Conservation (phyloP, 495 filamentous ascomycete genomes). For the Penicillium simplicissimum region DNA sequence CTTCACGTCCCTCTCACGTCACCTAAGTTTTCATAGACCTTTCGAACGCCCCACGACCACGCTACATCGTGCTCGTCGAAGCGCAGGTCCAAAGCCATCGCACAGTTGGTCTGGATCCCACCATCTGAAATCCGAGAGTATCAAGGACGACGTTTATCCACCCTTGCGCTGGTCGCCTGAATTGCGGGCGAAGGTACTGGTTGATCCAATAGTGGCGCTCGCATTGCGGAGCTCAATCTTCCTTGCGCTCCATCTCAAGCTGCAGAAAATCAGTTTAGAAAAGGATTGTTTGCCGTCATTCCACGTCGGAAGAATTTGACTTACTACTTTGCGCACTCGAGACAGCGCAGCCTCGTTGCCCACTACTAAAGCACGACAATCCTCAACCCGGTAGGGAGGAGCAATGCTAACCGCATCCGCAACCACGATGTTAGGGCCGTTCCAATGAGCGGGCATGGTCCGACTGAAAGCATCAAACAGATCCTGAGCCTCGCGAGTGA, state of each 20-base stretch:
- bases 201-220: constrained; percentile 43
- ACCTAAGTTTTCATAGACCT: constrained; percentile 22
- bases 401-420: constrained; percentile 64
- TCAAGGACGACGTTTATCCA: constrained; percentile 18
- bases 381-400: constrained; percentile 60
- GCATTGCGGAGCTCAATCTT: constrained; percentile 51
- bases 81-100: constrained; percentile 9
- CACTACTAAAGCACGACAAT: constrained; percentile 53
- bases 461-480: constrained; percentile 66
- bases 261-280: constrained; percentile 12
- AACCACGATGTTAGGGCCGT: constrained; percentile 62
- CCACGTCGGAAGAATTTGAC: constrained; percentile 22
- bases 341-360: constrained; percentile 52
- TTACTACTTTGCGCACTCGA: constrained; percentile 65
- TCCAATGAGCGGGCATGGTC: constrained; percentile 66
- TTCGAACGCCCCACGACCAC: constrained; percentile 3
- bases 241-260: constrained; percentile 53
- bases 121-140: neutral
- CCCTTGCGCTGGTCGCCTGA: constrained; percentile 32
- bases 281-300: too few relatives aligned
- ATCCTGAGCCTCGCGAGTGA: constrained; percentile 66
- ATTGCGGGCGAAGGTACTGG: constrained; percentile 36
- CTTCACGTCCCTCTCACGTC: constrained; percentile 9
- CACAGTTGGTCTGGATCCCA: constrained; percentile 7
- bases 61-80: constrained; percentile 2